A percentile compares a stretch with the other conserved stretches of the same genome.
phyloP scores from a whole-genome alignment of 805 yeast genomes.

The Starmerella potacharoeniae region DNA sequence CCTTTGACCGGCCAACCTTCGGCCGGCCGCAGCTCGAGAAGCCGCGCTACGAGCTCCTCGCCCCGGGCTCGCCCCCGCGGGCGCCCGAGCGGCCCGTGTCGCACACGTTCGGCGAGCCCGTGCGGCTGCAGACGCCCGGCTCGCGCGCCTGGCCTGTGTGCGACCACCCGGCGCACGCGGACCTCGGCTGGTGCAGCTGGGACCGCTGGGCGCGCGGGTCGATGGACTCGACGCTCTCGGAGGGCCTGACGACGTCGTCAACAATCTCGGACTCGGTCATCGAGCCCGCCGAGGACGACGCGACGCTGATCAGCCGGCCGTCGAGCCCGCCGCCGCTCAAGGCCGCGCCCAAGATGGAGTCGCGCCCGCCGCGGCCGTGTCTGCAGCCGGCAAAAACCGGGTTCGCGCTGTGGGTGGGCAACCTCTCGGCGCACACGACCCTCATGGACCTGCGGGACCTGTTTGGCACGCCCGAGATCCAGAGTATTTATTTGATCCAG shows the following conservation, averaged over 20 bases:
- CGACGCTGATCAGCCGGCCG: background rate
- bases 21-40: background rate
- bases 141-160: background rate
- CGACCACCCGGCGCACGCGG: background rate
- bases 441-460: constrained; percentile 29
- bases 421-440: constrained; percentile 30
- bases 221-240: background rate
- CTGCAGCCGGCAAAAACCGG: constrained; percentile 41
- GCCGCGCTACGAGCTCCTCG: background rate
- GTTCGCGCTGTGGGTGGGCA: constrained; percentile 39
- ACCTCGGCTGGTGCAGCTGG: background rate
- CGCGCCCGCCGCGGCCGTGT: constrained; percentile 63
- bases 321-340: background rate
- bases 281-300: background rate
- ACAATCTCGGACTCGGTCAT: background rate
- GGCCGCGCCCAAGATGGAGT: background rate
- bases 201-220: constrained; percentile 1
- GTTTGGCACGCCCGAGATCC: constrained; percentile 31
- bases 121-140: background rate
- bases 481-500: constrained; percentile 32
- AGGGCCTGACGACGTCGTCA: background rate
- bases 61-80: background rate
- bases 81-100: background rate
- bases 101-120: too few species aligned
- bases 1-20: too few species aligned